Evolutionary conservation across 139 green algal genomes (phyloP).

Genomic region (Ettlia oleoabundans): DNA sequence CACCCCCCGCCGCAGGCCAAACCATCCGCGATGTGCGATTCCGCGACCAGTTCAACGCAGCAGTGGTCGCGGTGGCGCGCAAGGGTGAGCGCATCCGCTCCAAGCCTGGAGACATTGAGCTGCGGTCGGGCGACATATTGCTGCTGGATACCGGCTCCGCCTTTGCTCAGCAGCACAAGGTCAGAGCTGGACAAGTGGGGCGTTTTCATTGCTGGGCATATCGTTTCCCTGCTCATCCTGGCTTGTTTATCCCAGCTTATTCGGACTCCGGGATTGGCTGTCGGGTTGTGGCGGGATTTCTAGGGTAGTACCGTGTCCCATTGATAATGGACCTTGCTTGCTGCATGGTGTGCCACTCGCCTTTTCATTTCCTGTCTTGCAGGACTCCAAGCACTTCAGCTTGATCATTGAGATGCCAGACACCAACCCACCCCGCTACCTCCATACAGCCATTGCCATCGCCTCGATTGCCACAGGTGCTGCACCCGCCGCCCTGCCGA

Average conservation of each 20-base stretch:
- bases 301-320: too few species aligned
- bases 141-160: conserved; percentile 61
- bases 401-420: conserved; percentile 65
- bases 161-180: conserved; percentile 58
- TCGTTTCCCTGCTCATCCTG: too few species aligned
- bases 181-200: too few species aligned
- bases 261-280: too few species aligned
- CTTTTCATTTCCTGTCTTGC: neutral
- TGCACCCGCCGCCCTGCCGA: neutral
- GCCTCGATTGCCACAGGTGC: conserved; percentile 52
- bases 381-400: conserved; percentile 58
- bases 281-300: too few species aligned
- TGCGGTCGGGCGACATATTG: conserved; percentile 64
- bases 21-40: conserved; percentile 72
- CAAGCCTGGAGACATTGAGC: conserved; percentile 61
- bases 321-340: neutral
- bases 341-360: neutral
- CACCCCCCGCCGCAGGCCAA: conserved; percentile 23
- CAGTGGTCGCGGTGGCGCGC: conserved; percentile 80
- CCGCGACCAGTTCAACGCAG: conserved; percentile 76
- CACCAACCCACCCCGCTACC: conserved; percentile 54
- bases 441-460: conserved; percentile 56
- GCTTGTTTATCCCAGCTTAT: too few species aligned
- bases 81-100: conserved; percentile 48
- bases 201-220: too few species aligned